Conservation (phyloP, 805 yeast genomes). For the Candida nonsorbophila region DNA sequence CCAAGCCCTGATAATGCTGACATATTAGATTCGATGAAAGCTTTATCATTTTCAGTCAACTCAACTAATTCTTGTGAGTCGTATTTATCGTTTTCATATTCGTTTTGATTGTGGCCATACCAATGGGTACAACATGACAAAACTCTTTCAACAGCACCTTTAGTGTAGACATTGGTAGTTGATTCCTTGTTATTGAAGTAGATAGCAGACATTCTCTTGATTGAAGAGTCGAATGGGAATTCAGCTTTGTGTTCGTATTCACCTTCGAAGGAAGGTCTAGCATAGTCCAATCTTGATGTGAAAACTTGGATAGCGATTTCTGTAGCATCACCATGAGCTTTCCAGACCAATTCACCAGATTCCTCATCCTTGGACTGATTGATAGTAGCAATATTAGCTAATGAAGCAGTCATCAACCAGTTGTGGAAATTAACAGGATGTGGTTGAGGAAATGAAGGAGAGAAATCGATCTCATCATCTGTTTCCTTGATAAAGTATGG, state of each 20-base stretch:
- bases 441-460: slow-evolving; percentile 18
- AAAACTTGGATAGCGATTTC: slow-evolving; percentile 85
- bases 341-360: slow-evolving; percentile 29
- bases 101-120: slow-evolving; percentile 31
- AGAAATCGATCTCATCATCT: slow-evolving; percentile 35
- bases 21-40: slow-evolving; percentile 49
- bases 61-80: slow-evolving; percentile 13
- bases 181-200: slow-evolving; percentile 26
- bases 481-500: slow-evolving; percentile 23
- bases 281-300: slow-evolving; percentile 50
- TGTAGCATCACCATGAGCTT: slow-evolving; percentile 72
- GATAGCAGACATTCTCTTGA: slow-evolving; percentile 68
- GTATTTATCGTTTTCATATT: slow-evolving; percentile 16
- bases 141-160: slow-evolving; percentile 76
- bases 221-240: slow-evolving; percentile 70
- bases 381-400: slow-evolving; percentile 38
- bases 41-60: slow-evolving; percentile 38
- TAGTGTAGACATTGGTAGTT: slow-evolving; percentile 39
- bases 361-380: slow-evolving; percentile 22
- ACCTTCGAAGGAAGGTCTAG: slow-evolving; percentile 39
- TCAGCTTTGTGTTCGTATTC: slow-evolving; percentile 48
- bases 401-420: slow-evolving; percentile 30
- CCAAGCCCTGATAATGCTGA: slow-evolving; percentile 59
- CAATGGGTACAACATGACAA: slow-evolving; percentile 51
- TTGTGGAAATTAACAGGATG: slow-evolving; percentile 13